Evolutionary conservation across 257 asterid genomes (phyloP), one percentile per base, ranked within the genome.

Genomic region (Penstemon newberryi): DNA sequence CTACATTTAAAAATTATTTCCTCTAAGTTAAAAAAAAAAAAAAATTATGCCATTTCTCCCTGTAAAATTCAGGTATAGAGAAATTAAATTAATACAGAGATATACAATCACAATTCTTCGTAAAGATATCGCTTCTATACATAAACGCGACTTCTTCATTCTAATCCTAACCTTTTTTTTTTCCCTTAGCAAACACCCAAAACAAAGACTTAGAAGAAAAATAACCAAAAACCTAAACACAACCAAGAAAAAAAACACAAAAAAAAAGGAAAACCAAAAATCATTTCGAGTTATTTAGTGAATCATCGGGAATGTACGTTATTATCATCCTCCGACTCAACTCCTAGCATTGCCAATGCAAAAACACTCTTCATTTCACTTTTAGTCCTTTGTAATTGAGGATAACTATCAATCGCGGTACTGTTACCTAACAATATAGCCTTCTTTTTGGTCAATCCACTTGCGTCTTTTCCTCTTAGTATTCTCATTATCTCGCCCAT

Each of bases 261-360:
- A n/a, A n/a, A 19, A 19, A 19, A 19, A 19, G 1, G 25, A 1
- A 19, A 25, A 25, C 1, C 33, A 25, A 65, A 8, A 44, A 42
- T 38, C 12, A 38, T 3, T 40, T 44, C 55, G 12, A 11, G 33
- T 65, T 52, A 12, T 43, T 18, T 4, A 42, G 41, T 9, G 39
- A 3, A 19, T 92, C 88, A 87, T 67, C 91, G 82, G 79, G 85
- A 74, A 62, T 80, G 62, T 40, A 79, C 69, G 67, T 75, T 77
- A 61, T 83, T 87, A 3, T 83, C 99, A 0, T 84, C 95, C 56
- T 86, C 98, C 10, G 83, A 76, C 65, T 94, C 97, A 38, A 87
- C 95, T 58, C 96, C 99, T 5, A 89, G 78, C 99, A 94, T 91
- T 51, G 99, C 99, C 78, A 94, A 68, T 10, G 97, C 91, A 39